Base-by-base conservation (phyloP, 176 grass and related monocot species). In the Cocos nucifera region DNA sequence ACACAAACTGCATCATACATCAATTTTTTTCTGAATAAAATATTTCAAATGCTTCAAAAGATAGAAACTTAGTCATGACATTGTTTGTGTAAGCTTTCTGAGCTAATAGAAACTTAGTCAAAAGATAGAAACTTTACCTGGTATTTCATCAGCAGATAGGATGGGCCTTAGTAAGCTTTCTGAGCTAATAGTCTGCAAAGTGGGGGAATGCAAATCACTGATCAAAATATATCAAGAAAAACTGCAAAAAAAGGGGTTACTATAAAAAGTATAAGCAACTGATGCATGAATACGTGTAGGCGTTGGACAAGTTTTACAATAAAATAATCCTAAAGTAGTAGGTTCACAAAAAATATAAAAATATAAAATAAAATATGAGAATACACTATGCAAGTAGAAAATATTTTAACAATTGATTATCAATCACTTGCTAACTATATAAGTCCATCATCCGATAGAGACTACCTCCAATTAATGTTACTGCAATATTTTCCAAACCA, bases 151-250 rank as follows among this genome's bases (percentile, higher is more conserved):
- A 57, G 83, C 69, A 48, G 91, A 96, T 16, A 90, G 49, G 61
- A 96, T 96, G 23, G 86, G 83, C 58, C 87, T 96, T 72, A 90
- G 74, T 58, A 96, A 79, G 58, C 77, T 86, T 78, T 96, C 91
- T 39, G 86, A 84, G 56, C 72, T 76, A 67, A 96, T 81, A 56
- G 69, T 78, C 91, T 96, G 64, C 24, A 72, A 54, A 65, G 22
- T 2, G 35, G 35, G 10, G 10, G 6, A 44, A 44, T 12, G 35
- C 35, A 44, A 14, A 44, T 44, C 9, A 44, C 10, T 44, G 35
- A 74, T 69, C 64, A 73, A 49, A 64, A 25, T 19, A 22, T 63
- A 51, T 50, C 14, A 19, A 62, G 58, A 2, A 17, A 15, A 30
- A 22, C 58, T 32, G 4, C 35, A 32, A 58, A 56, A 7, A 73